Conservation (phyloP, 805 yeast genomes). For the Yamadazyma olivae region DNA sequence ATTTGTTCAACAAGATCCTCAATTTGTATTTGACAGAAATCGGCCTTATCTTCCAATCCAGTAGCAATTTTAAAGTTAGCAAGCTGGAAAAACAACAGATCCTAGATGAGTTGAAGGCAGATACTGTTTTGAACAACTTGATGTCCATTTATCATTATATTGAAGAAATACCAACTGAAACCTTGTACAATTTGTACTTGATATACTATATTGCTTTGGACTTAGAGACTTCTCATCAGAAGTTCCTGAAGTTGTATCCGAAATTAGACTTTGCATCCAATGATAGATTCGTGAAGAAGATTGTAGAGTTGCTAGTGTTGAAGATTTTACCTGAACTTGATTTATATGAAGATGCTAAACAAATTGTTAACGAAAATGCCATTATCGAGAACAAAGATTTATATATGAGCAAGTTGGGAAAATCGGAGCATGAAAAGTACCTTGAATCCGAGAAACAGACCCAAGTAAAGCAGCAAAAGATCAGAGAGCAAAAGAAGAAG, state of each 20-base stretch:
- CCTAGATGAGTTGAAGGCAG: constrained; percentile 14
- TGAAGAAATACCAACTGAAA: constrained; percentile 26
- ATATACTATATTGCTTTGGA: constrained; percentile 26
- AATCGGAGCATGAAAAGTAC: constrained; percentile 8
- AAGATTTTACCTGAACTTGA: constrained; percentile 32
- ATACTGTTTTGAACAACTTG: constrained; percentile 17
- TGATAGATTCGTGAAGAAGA: constrained; percentile 14
- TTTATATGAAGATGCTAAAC: constrained; percentile 23
- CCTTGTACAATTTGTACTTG: constrained; percentile 29
- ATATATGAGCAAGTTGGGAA: constrained; percentile 8
- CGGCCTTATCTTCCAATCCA: constrained; percentile 19
- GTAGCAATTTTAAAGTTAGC: constrained; percentile 7
- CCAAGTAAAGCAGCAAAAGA: constrained; percentile 17
- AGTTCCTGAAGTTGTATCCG: constrained; percentile 10
- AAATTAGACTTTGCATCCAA: constrained; percentile 9
- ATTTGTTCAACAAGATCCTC: constrained; percentile 30
- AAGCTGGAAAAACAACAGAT: constrained; percentile 13
- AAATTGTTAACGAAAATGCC: constrained; percentile 22
- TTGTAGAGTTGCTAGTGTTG: constrained; percentile 31
- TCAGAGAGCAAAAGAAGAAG: constrained; percentile 19
- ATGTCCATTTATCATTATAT: constrained; percentile 17
- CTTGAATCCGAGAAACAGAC: constrained; percentile 15
- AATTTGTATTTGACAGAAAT: constrained; percentile 34
- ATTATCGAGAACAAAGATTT: constrained; percentile 11
- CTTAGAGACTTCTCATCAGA: constrained; percentile 7